Evolutionary conservation across 1,284 basidiomycete species (phyloP), one percentile per base, ranked within the genome.

Genomic region (Mrakiaceae sp.): DNA sequence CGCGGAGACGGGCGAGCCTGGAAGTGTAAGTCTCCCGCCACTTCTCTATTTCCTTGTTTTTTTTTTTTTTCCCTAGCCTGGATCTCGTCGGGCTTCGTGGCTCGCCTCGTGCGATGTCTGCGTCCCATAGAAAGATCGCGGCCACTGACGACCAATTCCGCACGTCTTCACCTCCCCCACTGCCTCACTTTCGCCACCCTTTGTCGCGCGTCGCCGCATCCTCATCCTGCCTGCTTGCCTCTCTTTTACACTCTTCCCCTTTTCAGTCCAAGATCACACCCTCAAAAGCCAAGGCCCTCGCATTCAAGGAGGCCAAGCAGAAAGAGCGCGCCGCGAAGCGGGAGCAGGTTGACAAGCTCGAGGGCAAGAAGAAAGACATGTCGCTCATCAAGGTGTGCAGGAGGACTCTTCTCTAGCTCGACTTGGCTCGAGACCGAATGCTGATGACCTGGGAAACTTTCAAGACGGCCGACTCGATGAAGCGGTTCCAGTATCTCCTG

Each of bases 401-500:
- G 27, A 27, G 27, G 27, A 27, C 27, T 27, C 27, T 27, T 27
- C 27, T 27, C 27, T 27, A 27, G 27, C 27, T 27, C 27, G 27
- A 27, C 27, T 27, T 27, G 27, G 27, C 27, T 27, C 27, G 27
- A 27, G 27, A 27, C 27, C 27, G 27, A 27, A 27, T 27, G 27
- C 27, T 27, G 27, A 27, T 27, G 27, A 27, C 27, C 27, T 27
- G 27, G 27, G 27, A 27, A 27, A 27, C 27, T 27, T 27, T 2
- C 27, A 27, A 95, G 90, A 82, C 92, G 47, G 79, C 88, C n/a
- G 93, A 96, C 72, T 90, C 91, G 46, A 88, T 96, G 70, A 97
- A 96, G 76, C 86, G 91, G 11, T 97, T 96, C 75, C 90, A 88
- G 7, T 96, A 95, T 75, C 82, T 97, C 14, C 82, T 97, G 0